A percentile compares a stretch with the other conserved stretches of the same genome.
phyloP scores from a whole-genome alignment of 31 red algal genomes.

The Pterothamnion heteromorphum region DNA sequence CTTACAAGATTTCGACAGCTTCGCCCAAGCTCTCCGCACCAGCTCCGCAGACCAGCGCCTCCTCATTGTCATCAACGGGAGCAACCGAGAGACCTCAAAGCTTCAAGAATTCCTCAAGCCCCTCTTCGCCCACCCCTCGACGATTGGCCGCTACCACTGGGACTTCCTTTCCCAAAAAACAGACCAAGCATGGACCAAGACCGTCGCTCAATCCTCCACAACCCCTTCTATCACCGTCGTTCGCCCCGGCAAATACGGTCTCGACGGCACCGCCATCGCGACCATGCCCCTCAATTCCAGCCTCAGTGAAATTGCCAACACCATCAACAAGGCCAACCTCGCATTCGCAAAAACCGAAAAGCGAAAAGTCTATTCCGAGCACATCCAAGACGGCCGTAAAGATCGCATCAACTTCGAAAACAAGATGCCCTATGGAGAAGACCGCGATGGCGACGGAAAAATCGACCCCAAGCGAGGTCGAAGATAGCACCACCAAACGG shows the following conservation, averaged over 20 bases:
- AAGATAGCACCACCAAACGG: too few species aligned
- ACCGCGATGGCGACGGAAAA: constrained; percentile 10
- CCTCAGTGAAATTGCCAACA: neutral
- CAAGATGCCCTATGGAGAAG: neutral
- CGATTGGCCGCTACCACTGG: neutral
- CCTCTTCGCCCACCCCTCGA: neutral
- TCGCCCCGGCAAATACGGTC: neutral
- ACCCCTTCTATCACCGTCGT: neutral
- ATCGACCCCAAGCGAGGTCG: neutral
- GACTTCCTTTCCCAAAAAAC: neutral
- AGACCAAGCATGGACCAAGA: neutral
- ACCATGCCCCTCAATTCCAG: neutral
- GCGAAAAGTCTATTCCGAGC: neutral
- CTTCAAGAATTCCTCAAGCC: neutral
- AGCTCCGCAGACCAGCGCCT: neutral
- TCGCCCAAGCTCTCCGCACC: neutral
- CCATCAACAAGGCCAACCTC: neutral
- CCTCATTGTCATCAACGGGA: neutral
- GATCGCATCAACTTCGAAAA: neutral
- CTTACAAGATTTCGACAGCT: neutral
- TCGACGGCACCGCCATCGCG: neutral
- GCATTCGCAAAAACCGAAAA: neutral
- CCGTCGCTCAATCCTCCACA: neutral
- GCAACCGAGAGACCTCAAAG: neutral
- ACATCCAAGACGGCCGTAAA: neutral